Evolutionary conservation across 805 yeast genomes (phyloP).

Genomic region (Brettanomyces anomalus): DNA sequence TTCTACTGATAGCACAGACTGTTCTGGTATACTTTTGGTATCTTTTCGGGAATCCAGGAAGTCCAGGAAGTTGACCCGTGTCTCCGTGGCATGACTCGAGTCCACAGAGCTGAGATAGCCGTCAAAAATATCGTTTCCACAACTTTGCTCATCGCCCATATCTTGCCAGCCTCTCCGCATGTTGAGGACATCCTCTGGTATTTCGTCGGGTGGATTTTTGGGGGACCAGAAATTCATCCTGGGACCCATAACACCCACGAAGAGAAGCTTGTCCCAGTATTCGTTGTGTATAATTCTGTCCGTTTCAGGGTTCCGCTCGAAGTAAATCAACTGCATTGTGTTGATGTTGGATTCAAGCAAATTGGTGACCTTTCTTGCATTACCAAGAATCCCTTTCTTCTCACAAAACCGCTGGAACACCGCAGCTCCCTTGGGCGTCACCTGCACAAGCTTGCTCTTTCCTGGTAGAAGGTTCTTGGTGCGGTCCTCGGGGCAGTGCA

Average conservation of each 20-base stretch:
- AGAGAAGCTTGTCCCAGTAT: slow-evolving; percentile 56
- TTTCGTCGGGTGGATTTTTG: slow-evolving; percentile 37
- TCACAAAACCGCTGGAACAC: slow-evolving; percentile 52
- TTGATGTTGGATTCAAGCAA: slow-evolving; percentile 46
- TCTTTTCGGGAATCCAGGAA: neutral
- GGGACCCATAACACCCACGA: slow-evolving; percentile 52
- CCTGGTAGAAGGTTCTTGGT: slow-evolving; percentile 43
- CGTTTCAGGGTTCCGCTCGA: slow-evolving; percentile 54
- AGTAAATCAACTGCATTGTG: slow-evolving; percentile 58
- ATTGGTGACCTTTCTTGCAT: slow-evolving; percentile 14
- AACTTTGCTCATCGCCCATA: slow-evolving; percentile 3
- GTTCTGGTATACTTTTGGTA: neutral
- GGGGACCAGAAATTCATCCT: slow-evolving; percentile 66
- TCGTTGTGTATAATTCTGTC: slow-evolving; percentile 56
- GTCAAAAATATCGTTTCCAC: neutral
- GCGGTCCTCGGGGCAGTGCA: slow-evolving; percentile 71
- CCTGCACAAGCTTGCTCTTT: slow-evolving; percentile 46
- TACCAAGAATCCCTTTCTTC: slow-evolving; percentile 26
- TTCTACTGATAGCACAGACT: neutral
- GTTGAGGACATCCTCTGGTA: slow-evolving; percentile 10
- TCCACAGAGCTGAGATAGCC: neutral
- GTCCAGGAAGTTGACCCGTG: neutral
- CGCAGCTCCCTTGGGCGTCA: slow-evolving; percentile 87
- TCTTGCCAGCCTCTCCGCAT: slow-evolving; percentile 18
- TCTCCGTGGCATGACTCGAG: neutral